phyloP scores from a whole-genome alignment of 495 filamentous ascomycete species.

The Penicillium antarcticum region DNA sequence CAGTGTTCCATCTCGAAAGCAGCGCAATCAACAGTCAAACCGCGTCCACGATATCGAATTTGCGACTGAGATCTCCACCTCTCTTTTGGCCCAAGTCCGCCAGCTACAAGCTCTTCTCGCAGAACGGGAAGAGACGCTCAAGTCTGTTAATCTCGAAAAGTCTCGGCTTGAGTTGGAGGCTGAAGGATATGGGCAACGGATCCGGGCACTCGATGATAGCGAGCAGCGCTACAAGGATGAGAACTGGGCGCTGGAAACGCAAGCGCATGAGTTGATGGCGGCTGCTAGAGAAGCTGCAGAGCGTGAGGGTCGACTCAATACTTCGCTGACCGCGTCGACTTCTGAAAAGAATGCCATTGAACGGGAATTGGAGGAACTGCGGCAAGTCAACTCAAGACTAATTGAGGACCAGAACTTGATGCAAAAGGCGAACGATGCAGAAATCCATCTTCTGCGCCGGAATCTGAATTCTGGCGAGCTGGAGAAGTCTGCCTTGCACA shows the following conservation, averaged over 20 bases:
- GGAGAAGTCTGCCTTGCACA: conserved; percentile 70
- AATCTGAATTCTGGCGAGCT: conserved; percentile 69
- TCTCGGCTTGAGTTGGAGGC: conserved; percentile 76
- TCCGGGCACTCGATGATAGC: conserved; percentile 82
- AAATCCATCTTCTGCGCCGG: conserved; percentile 74
- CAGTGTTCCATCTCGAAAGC: conserved; percentile 75
- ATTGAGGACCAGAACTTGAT: conserved; percentile 70
- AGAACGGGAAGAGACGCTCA: conserved; percentile 84
- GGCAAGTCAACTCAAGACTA: conserved; percentile 70
- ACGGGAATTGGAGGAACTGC: conserved; percentile 85
- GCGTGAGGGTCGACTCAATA: conserved; percentile 74
- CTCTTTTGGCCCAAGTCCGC: conserved; percentile 82
- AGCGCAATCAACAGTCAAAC: conserved; percentile 84
- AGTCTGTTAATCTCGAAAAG: conserved; percentile 66
- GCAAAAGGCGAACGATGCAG: conserved; percentile 83
- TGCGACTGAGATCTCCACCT: conserved; percentile 90
- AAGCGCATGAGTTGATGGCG: conserved; percentile 75
- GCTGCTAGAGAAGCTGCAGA: conserved; percentile 67
- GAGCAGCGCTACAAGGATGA: conserved; percentile 96
- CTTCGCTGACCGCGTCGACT: conserved; percentile 61
- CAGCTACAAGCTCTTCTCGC: conserved; percentile 78
- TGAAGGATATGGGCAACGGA: conserved; percentile 71
- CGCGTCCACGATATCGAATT: conserved; percentile 93
- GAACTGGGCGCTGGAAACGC: conserved; percentile 93
- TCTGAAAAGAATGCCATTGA: conserved; percentile 74